These are phyloP conservation scores for Cardamine occulta DNA, from an alignment of 345 rosid species.

Conservation along the genomic window DNA sequence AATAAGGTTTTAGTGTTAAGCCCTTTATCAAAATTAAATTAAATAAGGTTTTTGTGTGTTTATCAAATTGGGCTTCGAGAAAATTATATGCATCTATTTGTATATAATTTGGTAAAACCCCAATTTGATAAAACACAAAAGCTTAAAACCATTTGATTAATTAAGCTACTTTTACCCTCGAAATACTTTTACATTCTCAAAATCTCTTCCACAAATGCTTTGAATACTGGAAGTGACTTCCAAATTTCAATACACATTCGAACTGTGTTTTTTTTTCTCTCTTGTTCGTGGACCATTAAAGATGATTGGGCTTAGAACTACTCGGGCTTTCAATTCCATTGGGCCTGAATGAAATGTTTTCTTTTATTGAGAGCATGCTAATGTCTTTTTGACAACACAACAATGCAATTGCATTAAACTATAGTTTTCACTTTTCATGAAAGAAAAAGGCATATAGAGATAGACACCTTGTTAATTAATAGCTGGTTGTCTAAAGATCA, in stretches of 20 bases:
- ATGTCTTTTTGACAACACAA: too few relatives aligned
- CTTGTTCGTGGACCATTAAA: background rate
- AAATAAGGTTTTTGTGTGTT: background rate
- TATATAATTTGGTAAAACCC: background rate
- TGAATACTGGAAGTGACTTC: background rate
- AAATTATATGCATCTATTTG: background rate
- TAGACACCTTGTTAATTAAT: background rate
- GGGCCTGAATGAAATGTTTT: background rate
- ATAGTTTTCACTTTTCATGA: background rate
- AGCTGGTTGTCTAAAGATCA: background rate
- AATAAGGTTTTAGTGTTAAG: background rate
- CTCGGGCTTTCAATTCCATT: background rate
- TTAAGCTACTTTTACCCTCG: too few relatives aligned
- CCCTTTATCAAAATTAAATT: background rate
- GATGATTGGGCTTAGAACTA: background rate
- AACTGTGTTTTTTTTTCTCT: background rate
- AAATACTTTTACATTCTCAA: too few relatives aligned
- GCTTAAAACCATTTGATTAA: too few relatives aligned
- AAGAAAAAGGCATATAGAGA: background rate
- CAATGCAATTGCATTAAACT: background rate
- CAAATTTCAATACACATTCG: background rate
- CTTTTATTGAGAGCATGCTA: background rate
- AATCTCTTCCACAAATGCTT: background rate
- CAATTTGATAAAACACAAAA: background rate
- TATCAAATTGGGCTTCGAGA: too few relatives aligned